Evolutionary conservation across 495 filamentous ascomycete species (phyloP).

Genomic region (Cercophora newfieldiana): DNA sequence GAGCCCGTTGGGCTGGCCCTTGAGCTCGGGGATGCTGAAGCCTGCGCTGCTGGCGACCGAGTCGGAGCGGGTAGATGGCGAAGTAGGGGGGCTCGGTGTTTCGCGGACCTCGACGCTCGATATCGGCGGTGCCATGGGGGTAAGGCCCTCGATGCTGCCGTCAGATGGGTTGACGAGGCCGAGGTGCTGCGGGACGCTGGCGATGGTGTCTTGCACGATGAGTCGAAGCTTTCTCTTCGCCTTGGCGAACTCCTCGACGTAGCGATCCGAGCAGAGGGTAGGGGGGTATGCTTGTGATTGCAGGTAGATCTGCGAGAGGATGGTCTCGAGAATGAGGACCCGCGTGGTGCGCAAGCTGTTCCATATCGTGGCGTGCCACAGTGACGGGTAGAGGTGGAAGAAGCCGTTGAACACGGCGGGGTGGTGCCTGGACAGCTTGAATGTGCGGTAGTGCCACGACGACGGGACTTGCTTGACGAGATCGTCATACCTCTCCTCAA

Average conservation of each 20-base stretch:
- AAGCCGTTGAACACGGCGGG: constrained; percentile 47
- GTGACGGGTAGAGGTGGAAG: constrained; percentile 56
- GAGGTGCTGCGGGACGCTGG: constrained; percentile 49
- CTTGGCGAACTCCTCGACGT: constrained; percentile 29
- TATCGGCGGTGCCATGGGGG: constrained; percentile 26
- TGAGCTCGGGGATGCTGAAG: constrained; percentile 13
- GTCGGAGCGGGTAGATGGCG: constrained; percentile 28
- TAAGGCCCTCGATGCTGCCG: constrained; percentile 23
- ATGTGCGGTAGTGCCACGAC: constrained; percentile 34
- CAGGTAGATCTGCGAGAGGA: constrained; percentile 37
- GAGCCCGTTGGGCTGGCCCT: constrained; percentile 21
- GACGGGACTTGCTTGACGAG: constrained; percentile 44
- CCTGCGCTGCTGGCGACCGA: constrained; percentile 23
- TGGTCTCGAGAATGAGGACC: constrained; percentile 59
- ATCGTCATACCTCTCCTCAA: constrained; percentile 54
- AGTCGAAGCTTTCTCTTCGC: constrained; percentile 35
- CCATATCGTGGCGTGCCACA: constrained; percentile 56
- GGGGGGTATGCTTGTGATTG: constrained; percentile 20
- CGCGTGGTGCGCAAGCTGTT: constrained; percentile 58
- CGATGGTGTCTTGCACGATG: constrained; percentile 45
- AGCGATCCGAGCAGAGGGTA: constrained; percentile 13
- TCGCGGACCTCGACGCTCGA: constrained; percentile 35
- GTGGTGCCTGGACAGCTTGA: constrained; percentile 37
- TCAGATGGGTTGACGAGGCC: constrained; percentile 35
- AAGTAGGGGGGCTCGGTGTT: constrained; percentile 32